phyloP scores from a whole-genome alignment of 306 rosid species.

The Quercus alba region DNA sequence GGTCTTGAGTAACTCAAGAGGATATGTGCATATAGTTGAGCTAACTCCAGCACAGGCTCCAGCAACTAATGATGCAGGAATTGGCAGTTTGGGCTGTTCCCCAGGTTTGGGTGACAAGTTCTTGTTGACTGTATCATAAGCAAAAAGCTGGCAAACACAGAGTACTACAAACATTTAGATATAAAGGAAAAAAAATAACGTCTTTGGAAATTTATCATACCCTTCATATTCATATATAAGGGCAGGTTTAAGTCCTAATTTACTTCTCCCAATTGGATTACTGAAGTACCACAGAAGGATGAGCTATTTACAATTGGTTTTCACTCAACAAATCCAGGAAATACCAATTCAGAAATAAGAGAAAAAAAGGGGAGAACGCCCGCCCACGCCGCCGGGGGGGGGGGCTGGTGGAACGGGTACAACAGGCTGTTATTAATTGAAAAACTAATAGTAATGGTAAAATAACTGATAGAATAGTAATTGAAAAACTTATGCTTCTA shows the following conservation, averaged over 20 bases:
- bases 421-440: too few species aligned
- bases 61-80: conserved; percentile 89
- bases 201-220: background rate
- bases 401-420: too few species aligned
- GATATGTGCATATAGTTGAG: conserved; percentile 83
- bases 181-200: background rate
- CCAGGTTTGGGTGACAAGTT: conserved; percentile 65
- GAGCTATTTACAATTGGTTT: background rate
- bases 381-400: too few species aligned
- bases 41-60: conserved; percentile 99
- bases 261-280: background rate
- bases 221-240: background rate
- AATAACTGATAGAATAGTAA: too few species aligned
- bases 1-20: conserved; percentile 90
- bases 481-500: too few species aligned
- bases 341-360: background rate
- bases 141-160: conserved; percentile 79
- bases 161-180: conserved; percentile 24
- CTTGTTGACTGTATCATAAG: conserved; percentile 91
- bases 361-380: background rate
- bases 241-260: background rate
- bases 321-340: background rate
- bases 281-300: background rate
- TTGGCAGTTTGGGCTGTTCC: conserved; percentile 62
- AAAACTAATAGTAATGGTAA: too few species aligned